These are phyloP conservation scores for Vaccinium corymbosum DNA, from an alignment of 148 eudicot genomes.

Conservation along the genomic window DNA sequence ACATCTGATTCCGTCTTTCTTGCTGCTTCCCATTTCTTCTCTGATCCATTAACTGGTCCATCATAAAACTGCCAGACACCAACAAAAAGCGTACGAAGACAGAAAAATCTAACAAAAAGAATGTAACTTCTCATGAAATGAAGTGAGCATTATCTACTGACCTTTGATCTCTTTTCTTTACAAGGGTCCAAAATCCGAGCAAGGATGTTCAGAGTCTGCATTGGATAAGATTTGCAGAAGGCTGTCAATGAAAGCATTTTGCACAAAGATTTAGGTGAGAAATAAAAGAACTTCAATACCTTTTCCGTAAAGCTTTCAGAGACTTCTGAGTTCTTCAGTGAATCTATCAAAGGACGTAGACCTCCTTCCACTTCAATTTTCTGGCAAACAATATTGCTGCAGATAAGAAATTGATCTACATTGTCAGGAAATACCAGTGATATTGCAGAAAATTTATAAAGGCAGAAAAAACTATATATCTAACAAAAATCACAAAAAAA, in stretches of 20 bases:
- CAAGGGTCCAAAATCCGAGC: constrained; percentile 70
- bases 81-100: constrained; percentile 6
- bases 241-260: constrained; percentile 3
- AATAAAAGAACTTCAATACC: constrained; percentile 31
- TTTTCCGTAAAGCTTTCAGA: constrained; percentile 42
- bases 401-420: constrained; percentile 16
- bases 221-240: constrained; percentile 10
- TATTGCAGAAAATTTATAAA: background rate
- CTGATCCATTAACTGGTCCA: constrained; percentile 60
- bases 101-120: constrained; percentile 1
- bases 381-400: constrained; percentile 63
- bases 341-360: constrained; percentile 38
- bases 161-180: constrained; percentile 71
- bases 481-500: background rate
- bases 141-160: constrained; percentile 19
- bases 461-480: background rate
- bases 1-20: constrained; percentile 22
- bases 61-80: constrained; percentile 46
- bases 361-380: constrained; percentile 57
- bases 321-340: constrained; percentile 40
- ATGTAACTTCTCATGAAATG: background rate
- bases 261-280: background rate
- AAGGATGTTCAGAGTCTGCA: constrained; percentile 69
- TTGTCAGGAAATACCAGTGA: constrained; percentile 11
- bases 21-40: constrained; percentile 24